Conservation (phyloP, 1,284 basidiomycete species). For the Malassezia equina region DNA sequence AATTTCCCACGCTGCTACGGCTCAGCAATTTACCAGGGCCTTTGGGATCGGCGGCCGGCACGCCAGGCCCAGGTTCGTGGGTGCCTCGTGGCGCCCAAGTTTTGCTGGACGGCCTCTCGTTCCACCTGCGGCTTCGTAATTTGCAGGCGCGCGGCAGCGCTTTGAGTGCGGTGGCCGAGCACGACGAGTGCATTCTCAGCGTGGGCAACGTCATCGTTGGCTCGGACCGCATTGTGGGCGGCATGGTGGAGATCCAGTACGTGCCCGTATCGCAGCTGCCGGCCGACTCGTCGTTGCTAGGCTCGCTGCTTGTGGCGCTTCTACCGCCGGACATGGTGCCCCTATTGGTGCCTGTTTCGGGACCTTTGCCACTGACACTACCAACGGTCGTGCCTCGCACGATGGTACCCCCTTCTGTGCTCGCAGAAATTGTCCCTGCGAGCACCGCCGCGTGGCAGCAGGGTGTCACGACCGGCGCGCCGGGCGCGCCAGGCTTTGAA, state of each 20-base stretch:
- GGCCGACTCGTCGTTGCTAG: slow-evolving; percentile 11
- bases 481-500: neutral
- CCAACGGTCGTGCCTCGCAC: slow-evolving; percentile 4
- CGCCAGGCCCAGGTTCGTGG: slow-evolving; percentile 35
- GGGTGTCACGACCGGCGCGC: neutral
- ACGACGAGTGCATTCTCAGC: slow-evolving; percentile 13
- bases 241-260: slow-evolving; percentile 18
- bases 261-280: slow-evolving; percentile 7
- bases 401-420: slow-evolving; percentile 6
- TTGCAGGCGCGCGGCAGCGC: neutral
- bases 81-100: slow-evolving; percentile 30
- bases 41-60: slow-evolving; percentile 29
- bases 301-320: slow-evolving; percentile 12
- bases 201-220: slow-evolving; percentile 16
- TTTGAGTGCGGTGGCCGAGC: neutral
- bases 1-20: slow-evolving; percentile 12
- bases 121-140: slow-evolving; percentile 21
- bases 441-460: slow-evolving; percentile 1
- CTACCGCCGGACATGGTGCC: slow-evolving; percentile 11
- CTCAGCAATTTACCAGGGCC: slow-evolving; percentile 26
- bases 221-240: slow-evolving; percentile 13
- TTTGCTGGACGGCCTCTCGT: slow-evolving; percentile 28
- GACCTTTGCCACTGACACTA: neutral
- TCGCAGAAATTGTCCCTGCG: slow-evolving; percentile 13
- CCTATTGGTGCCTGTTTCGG: neutral